Percentiles rank a stretch among this genome's conserved stretches.
phyloP scores from a whole-genome alignment of 352 stramenopile genomes.

The Aphanomyces euteiches region DNA sequence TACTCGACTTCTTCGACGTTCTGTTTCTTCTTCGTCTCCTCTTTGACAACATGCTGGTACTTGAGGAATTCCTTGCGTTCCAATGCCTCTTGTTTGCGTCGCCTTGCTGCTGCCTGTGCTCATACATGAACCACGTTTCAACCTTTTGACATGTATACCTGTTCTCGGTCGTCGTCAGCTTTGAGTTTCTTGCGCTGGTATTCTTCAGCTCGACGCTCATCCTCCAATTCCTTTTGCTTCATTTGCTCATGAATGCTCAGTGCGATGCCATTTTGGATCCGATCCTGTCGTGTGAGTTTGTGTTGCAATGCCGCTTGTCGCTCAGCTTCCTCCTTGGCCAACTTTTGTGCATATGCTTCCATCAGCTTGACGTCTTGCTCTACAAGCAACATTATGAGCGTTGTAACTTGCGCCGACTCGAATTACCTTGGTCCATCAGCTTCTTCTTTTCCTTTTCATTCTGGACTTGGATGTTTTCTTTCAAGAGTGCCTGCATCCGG shows the following conservation, averaged over 20 bases:
- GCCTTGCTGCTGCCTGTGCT: constrained; percentile 21
- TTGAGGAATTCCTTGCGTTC: constrained; percentile 56
- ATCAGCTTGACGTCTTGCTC: constrained; percentile 62
- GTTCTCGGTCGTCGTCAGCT: constrained; percentile 38
- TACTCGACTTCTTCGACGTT: constrained; percentile 60
- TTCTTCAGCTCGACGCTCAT: constrained; percentile 54
- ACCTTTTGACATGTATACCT: constrained; percentile 7
- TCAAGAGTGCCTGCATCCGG: constrained; percentile 48
- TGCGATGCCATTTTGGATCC: constrained; percentile 41
- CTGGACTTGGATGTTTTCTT: constrained; percentile 48
- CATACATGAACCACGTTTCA: constrained; percentile 24
- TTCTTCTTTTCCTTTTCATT: constrained; percentile 41
- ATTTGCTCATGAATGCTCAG: constrained; percentile 51
- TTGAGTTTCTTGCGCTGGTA: constrained; percentile 61
- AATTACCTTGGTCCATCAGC: constrained; percentile 40
- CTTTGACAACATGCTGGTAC: constrained; percentile 47
- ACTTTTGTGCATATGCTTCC: constrained; percentile 56
- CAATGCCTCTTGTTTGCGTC: constrained; percentile 43
- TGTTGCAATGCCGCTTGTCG: constrained; percentile 44
- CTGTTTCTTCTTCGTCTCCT: constrained; percentile 53
- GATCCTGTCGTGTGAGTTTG: constrained; percentile 45
- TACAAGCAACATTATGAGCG: not conserved
- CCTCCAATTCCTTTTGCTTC: constrained; percentile 45
- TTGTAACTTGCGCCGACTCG: not conserved
- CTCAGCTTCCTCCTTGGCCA: constrained; percentile 57